Evolutionary conservation across 768 basidiomycete genomes (phyloP).

Genomic region (Candolleomyces aberdarensis): DNA sequence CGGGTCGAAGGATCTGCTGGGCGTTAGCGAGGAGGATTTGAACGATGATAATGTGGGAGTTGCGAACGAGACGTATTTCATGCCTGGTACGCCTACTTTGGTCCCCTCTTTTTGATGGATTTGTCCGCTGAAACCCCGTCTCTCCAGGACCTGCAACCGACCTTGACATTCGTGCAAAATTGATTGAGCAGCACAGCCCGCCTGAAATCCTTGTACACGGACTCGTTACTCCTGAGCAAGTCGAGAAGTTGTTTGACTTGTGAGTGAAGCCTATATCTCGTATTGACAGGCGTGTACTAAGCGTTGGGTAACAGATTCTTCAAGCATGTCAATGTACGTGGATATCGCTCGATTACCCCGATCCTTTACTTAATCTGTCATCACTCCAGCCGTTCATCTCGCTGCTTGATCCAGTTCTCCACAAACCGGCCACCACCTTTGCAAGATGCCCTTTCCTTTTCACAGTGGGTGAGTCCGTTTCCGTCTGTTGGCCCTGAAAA

Average conservation of each 20-base stretch:
- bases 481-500: background rate
- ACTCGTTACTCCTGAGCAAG: conserved; percentile 72
- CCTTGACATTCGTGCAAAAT: conserved; percentile 60
- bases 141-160: conserved; percentile 65
- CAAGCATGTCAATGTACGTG: conserved; percentile 60
- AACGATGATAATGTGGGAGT: conserved; percentile 75
- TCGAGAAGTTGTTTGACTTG: conserved; percentile 84
- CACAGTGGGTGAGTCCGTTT: conserved; percentile 64
- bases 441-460: conserved; percentile 87
- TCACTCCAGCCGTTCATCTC: conserved; percentile 58
- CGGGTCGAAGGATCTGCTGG: conserved; percentile 29
- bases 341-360: background rate
- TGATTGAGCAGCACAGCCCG: conserved; percentile 77
- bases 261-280: conserved; percentile 32
- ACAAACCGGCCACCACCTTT: conserved; percentile 76
- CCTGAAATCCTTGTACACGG: conserved; percentile 83
- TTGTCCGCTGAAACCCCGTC: background rate
- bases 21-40: conserved; percentile 37
- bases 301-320: conserved; percentile 52
- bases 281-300: background rate
- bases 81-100: conserved; percentile 52
- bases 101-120: background rate
- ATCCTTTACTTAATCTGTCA: conserved; percentile 8
- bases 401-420: conserved; percentile 75
- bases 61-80: conserved; percentile 77